Base-by-base conservation (phyloP, 306 rosid genomes). In the Aeschynomene evenia region DNA sequence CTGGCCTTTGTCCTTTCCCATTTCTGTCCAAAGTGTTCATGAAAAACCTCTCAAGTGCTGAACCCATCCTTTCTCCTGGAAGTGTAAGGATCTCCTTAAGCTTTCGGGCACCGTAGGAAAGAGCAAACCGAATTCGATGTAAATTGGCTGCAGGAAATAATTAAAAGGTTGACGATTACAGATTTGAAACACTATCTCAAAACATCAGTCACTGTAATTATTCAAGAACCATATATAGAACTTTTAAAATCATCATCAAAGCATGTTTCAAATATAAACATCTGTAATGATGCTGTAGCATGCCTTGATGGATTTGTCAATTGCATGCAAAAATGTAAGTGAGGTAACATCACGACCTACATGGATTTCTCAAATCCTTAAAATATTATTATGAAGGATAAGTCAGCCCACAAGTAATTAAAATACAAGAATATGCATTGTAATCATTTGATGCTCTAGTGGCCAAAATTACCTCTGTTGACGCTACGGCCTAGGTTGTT, bases 401-500 rank as follows among this genome's bases (percentile, higher is more conserved):
- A 24, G 48, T 57, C 58, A 63, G 61, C 53, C 58, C 48, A 34
- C 26, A 54, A 26, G 50, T 59, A 57, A 28, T 50, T 33, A 7
- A 46, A 57, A 23, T 67, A 57, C 22, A 43, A 33, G 18, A 60
- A 49, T 55, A 56, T 68, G 62, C 58, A 22, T 26, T 33, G 15
- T 14, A 58, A 70, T 6, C 50, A 61, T 68, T 51, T 52, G 33
- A 65, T 62, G 52, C 12, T 50, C 33, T 34, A 71, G 82, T 37
- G 22, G 13, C 69, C 26, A 64, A 69, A 57, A 43, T 64, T 78
- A 89, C 96, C 91, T 77, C 33, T 58, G 68, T 63, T 71, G 74
- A 89, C 86, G 21, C 93, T 83, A 9, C 86, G 91, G 2, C 96
- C 96, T 2, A 89, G 79, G 72, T 89, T 89, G 83, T 87, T 89